A percentile compares a stretch with the other conserved stretches of the same genome.
These are phyloP conservation scores for Clitopilus hobsonii DNA, from an alignment of 768 basidiomycete species.

Conservation along the genomic window DNA sequence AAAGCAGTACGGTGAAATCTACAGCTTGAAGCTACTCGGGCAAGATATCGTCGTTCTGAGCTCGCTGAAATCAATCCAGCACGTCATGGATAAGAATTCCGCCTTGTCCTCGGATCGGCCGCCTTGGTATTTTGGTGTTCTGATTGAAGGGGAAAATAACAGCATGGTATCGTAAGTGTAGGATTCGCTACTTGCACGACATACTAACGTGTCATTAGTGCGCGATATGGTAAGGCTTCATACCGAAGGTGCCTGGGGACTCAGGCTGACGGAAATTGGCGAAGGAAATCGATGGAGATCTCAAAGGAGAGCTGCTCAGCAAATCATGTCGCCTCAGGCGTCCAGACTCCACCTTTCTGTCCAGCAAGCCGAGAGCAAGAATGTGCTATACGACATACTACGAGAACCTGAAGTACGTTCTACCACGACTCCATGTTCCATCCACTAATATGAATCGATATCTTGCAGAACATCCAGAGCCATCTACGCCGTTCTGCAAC, in stretches of 20 bases:
- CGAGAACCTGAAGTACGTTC: neutral
- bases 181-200: neutral
- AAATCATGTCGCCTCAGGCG: neutral
- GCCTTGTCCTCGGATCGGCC: neutral
- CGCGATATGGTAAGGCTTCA: neutral
- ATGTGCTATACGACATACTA: neutral
- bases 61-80: neutral
- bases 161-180: neutral
- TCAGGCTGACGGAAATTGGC: neutral
- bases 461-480: neutral
- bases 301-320: neutral
- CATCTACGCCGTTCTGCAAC: neutral
- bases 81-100: neutral
- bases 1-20: slow-evolving; percentile 10
- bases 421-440: too few relatives aligned
- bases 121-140: neutral
- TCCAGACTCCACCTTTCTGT: neutral
- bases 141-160: neutral
- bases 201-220: neutral
- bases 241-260: neutral
- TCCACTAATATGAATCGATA: neutral
- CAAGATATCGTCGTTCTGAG: neutral
- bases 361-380: neutral
- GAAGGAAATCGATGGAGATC: neutral
- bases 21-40: neutral